A percentile compares a stretch with the other conserved stretches of the same genome.
Conservation (phyloP, 306 rosid genomes). For the Quercus robur region DNA sequence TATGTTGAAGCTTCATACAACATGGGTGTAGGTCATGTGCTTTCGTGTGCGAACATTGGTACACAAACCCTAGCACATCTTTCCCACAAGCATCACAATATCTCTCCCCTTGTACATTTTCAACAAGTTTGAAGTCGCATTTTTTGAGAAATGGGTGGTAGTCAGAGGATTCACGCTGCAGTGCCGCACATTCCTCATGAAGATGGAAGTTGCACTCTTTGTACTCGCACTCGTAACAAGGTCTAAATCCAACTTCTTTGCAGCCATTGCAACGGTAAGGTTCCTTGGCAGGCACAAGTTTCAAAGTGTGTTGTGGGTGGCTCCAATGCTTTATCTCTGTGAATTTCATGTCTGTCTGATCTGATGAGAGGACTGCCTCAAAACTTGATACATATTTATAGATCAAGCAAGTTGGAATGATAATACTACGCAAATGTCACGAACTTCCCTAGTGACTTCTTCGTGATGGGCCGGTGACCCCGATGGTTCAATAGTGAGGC, state of each 20-base stretch:
- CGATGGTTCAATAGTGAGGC: no score
- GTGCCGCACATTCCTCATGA: constrained; percentile 35
- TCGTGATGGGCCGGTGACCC: no score
- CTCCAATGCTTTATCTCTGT: constrained; percentile 19
- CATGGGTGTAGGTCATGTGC: constrained; percentile 38
- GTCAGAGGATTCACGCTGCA: background rate
- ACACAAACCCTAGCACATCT: constrained; percentile 41
- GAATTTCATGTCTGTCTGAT: background rate
- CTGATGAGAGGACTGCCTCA: no score
- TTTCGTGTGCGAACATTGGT: constrained; percentile 21
- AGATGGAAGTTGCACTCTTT: constrained; percentile 28
- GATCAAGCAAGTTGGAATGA: no score
- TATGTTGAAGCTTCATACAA: constrained; percentile 26
- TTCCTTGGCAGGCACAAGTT: constrained; percentile 7
- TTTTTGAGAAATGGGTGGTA: constrained; percentile 21
- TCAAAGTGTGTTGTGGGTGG: constrained; percentile 26
- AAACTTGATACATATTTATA: no score
- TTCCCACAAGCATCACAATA: constrained; percentile 48
- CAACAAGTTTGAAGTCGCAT: constrained; percentile 16
- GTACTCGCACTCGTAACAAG: constrained; percentile 22
- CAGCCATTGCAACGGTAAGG: constrained; percentile 48
- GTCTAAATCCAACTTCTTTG: constrained; percentile 33
- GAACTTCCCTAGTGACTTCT: no score
- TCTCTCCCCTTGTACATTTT: background rate
- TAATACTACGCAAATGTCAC: no score